Conservation (phyloP, 129 eudicot genomes). For the Lactuca saligna region DNA sequence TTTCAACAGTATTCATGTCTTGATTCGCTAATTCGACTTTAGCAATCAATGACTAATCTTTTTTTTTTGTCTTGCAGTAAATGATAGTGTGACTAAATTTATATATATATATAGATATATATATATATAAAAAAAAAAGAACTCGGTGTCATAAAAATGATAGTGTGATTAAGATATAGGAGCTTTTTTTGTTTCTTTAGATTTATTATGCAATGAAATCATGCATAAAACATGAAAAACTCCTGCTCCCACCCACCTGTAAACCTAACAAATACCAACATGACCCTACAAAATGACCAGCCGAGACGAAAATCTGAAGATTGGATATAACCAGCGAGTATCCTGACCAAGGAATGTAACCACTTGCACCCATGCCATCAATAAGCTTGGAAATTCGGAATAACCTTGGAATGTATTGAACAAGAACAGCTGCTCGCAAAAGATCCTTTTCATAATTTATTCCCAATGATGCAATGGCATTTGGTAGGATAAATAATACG, state of each 20-base stretch:
- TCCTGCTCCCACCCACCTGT: slow-evolving; percentile 50
- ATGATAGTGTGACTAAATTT: too few relatives aligned
- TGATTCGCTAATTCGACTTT: not conserved
- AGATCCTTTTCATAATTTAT: slow-evolving; percentile 78
- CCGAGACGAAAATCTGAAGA: slow-evolving; percentile 64
- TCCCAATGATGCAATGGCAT: slow-evolving; percentile 43
- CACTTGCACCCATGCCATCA: slow-evolving; percentile 65
- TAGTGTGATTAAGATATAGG: too few relatives aligned
- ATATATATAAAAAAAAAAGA: too few relatives aligned
- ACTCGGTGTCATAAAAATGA: too few relatives aligned
- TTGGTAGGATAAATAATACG: slow-evolving; percentile 53
- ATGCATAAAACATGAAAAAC: slow-evolving; percentile 38
- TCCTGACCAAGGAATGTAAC: slow-evolving; percentile 66
- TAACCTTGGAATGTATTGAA: slow-evolving; percentile 79
- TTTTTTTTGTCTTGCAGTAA: too few relatives aligned
- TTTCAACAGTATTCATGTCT: too few relatives aligned
- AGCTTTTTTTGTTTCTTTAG: not conserved
- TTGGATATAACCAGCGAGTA: slow-evolving; percentile 73
- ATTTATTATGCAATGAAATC: not conserved
- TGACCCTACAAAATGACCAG: slow-evolving; percentile 78
- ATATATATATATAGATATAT: too few relatives aligned
- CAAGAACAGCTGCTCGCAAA: slow-evolving; percentile 64
- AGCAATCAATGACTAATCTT: too few relatives aligned
- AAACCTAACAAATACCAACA: slow-evolving; percentile 81
- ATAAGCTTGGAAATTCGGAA: slow-evolving; percentile 68